Percentiles rank a stretch among this genome's conserved stretches.
These are phyloP conservation scores for Closterium sp. DNA, from an alignment of 139 green algal species.

Conservation along the genomic window DNA sequence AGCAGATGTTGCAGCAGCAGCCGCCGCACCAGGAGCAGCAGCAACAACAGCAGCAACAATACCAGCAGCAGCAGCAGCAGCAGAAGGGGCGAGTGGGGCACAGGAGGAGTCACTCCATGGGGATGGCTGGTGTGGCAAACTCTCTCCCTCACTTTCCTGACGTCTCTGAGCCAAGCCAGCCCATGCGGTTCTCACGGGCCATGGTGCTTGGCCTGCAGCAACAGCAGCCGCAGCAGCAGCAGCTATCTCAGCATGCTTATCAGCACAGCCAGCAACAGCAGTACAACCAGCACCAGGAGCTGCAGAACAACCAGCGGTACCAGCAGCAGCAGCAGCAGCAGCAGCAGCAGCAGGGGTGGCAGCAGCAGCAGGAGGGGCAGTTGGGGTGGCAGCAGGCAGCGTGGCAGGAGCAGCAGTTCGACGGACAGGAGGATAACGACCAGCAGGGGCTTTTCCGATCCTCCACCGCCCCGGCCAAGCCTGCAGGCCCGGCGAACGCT, in stretches of 20 bases:
- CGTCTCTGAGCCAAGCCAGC: background rate
- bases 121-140: background rate
- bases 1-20: background rate
- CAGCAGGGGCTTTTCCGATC: background rate
- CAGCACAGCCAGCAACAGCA: background rate
- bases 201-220: too few species aligned
- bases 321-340: background rate
- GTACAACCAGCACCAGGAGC: background rate
- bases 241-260: background rate
- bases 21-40: background rate
- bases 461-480: background rate
- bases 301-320: background rate
- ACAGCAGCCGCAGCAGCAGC: background rate
- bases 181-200: background rate
- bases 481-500: background rate
- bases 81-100: background rate
- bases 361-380: background rate
- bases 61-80: background rate
- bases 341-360: background rate
- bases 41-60: too few species aligned
- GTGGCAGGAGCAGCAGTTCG: background rate
- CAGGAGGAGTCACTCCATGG: background rate
- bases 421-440: background rate
- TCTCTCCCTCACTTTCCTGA: background rate
- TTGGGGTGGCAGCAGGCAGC: background rate